Evolutionary conservation across 768 basidiomycete genomes (phyloP), one percentile per base, ranked within the genome.

Genomic region (Nidularia pulvinata): DNA sequence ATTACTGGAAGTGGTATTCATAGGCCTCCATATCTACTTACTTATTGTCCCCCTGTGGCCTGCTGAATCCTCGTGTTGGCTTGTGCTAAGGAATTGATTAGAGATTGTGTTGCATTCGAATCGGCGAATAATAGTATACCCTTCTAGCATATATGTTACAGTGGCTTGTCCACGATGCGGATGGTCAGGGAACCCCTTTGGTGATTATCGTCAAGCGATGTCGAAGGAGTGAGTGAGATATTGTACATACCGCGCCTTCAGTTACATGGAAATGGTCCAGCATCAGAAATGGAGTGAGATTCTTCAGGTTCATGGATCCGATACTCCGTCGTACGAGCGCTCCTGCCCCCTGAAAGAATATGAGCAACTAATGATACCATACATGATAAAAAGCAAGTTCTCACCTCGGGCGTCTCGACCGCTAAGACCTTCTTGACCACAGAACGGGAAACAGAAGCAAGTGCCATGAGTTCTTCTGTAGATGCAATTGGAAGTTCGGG

Each of bases 221-320:
- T 25, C 4, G 25, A 25, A 25, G 25, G 25, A 25, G 25, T 25
- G 25, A 25, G 25, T 25, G 22, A 42, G 14, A 33, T 14, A 46
- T 50, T 22, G 56, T 2, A 70, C 85, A 53, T 61, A 89, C 89
- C 6, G 87, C 87, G 47, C 90, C 89, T 62, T 82, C 68, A 1
- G 73, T 69, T 52, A 90, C 79, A 61, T 86, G 83, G 64, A 93
- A 93, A 63, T 95, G 88, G 65, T 93, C 90, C 9, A 92, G 73
- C 89, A 98, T 86, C 50, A 98, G 77, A 78, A 98, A 98, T 1
- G 95, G 95, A 0, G 89, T 88, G 39, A 97, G 71, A 65, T 95
- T 97, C 48, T 86, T 78, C 36, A 98, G 75, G 45, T 67, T 74
- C 69, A 74, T 72, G 3, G 85, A 80, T 6, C 96, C 96, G 57